Percentiles rank a stretch among this genome's conserved stretches.
Conservation (phyloP, 1,139 yeast species). For the Protomyces inouyei region DNA sequence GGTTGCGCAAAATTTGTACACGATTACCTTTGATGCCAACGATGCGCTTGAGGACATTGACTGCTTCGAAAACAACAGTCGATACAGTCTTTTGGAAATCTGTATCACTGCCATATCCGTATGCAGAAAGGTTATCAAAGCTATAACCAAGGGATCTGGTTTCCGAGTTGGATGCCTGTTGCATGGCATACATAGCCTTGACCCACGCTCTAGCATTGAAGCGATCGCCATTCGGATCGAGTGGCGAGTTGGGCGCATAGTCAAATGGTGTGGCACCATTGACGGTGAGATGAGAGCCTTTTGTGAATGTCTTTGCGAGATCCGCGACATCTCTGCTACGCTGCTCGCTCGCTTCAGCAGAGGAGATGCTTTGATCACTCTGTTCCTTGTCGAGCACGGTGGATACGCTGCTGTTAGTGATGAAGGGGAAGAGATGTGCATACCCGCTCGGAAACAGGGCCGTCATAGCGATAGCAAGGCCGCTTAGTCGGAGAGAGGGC, state of each 20-base stretch:
- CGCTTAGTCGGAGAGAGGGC: no score
- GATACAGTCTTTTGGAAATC: slow-evolving; percentile 72
- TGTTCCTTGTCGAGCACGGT: neutral
- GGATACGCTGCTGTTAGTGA: neutral
- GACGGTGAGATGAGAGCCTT: neutral
- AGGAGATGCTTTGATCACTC: neutral
- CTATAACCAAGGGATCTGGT: slow-evolving; percentile 64
- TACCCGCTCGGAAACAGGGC: neutral
- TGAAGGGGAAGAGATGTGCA: neutral
- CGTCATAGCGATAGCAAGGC: neutral
- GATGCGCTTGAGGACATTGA: slow-evolving; percentile 36
- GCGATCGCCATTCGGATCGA: slow-evolving; percentile 53
- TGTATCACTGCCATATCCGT: slow-evolving; percentile 70
- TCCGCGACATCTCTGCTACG: neutral
- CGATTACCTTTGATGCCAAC: neutral
- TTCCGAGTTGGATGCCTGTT: slow-evolving; percentile 56
- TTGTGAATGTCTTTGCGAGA: neutral
- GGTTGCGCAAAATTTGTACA: slow-evolving; percentile 41
- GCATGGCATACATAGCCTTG: slow-evolving; percentile 56
- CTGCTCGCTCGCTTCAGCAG: neutral
- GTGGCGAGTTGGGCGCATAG: slow-evolving; percentile 42
- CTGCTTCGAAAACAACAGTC: slow-evolving; percentile 44
- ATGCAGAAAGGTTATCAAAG: slow-evolving; percentile 63
- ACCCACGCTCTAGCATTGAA: slow-evolving; percentile 70
- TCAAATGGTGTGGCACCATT: slow-evolving; percentile 28